Conservation (phyloP, 805 yeast genomes). For the Wickerhamiella vanderwaltii region DNA sequence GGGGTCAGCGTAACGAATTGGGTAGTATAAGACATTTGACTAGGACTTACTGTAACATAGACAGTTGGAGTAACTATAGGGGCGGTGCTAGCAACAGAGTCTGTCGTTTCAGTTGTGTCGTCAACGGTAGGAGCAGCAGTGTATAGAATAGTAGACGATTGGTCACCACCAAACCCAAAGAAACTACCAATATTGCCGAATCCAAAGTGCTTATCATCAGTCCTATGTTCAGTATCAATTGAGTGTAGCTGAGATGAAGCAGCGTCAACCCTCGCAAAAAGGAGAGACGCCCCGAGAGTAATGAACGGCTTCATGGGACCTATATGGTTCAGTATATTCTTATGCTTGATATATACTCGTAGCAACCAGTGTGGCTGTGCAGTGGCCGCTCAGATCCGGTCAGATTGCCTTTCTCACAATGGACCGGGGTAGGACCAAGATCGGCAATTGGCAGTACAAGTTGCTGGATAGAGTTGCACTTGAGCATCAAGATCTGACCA, state of each 20-base stretch:
- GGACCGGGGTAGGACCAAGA: too few relatives aligned
- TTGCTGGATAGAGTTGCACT: too few relatives aligned
- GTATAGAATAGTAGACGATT: background rate
- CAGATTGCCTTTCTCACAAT: too few relatives aligned
- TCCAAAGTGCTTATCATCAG: background rate
- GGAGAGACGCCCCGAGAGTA: background rate
- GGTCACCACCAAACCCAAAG: background rate
- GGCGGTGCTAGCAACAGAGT: background rate
- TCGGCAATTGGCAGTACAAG: too few relatives aligned
- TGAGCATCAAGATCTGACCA: too few relatives aligned
- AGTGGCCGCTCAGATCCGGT: too few relatives aligned
- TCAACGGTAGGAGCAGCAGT: background rate
- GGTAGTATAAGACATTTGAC: background rate
- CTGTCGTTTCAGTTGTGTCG: background rate
- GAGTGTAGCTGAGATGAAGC: too few relatives aligned
- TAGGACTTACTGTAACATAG: constrained; percentile 4
- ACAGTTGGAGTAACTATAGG: background rate
- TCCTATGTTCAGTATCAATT: background rate
- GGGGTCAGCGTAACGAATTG: background rate
- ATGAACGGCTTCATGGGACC: constrained; percentile 3
- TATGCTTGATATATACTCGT: too few relatives aligned
- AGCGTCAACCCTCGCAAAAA: constrained; percentile 1
- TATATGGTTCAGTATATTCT: too few relatives aligned
- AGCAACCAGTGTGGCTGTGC: too few relatives aligned
- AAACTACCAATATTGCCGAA: background rate